Conservation (phyloP, 176 grass and related monocot species). For the Carex cristatella region DNA sequence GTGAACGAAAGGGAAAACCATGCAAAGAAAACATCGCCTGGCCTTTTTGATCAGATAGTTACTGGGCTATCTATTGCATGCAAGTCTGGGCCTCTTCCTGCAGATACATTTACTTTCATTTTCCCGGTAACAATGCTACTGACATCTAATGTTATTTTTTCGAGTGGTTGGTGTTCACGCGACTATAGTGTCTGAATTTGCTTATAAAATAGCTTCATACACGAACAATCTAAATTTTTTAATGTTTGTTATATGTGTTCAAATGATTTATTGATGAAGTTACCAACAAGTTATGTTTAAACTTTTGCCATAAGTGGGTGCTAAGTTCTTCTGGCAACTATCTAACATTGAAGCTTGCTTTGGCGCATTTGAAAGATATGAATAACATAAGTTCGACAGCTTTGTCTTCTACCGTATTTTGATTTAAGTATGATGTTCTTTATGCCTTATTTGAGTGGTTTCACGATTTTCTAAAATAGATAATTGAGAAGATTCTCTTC, state of each 20-base stretch:
- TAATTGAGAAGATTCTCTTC: conserved; percentile 74
- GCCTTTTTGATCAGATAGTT: conserved; percentile 83
- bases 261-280: conserved; percentile 23
- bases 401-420: background rate
- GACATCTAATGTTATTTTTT: background rate
- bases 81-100: conserved; percentile 74
- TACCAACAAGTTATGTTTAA: background rate
- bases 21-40: conserved; percentile 40
- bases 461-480: conserved; percentile 15
- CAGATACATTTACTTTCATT: conserved; percentile 94
- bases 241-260: conserved; percentile 21
- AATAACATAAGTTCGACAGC: background rate
- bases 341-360: background rate
- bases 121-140: conserved; percentile 57
- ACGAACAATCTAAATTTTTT: background rate
- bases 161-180: background rate
- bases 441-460: background rate
- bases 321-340: background rate
- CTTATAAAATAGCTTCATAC: background rate
- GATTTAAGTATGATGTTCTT: background rate
- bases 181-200: background rate
- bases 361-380: background rate
- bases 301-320: background rate
- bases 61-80: conserved; percentile 66
- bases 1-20: conserved; percentile 39